A percentile compares a stretch with the other conserved stretches of the same genome.
These are phyloP conservation scores for Fusarium chlamydosporum DNA, from an alignment of 2,329 filamentous ascomycete genomes.

Conservation along the genomic window DNA sequence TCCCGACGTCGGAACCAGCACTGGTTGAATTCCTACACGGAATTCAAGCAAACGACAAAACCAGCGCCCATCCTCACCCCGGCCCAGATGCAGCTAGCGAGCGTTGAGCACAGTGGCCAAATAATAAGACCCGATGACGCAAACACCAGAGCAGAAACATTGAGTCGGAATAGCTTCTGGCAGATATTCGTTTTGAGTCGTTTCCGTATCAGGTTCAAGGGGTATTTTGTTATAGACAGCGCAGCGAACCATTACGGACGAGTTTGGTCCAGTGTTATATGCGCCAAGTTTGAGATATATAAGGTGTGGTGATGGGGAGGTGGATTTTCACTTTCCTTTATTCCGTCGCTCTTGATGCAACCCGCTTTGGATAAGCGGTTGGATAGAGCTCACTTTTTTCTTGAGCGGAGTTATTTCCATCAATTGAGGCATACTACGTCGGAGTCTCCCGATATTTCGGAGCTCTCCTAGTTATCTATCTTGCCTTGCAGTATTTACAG, in stretches of 20 bases:
- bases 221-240: conserved; percentile 37
- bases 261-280: conserved; percentile 21
- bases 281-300: conserved; percentile 28
- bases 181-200: conserved; percentile 28
- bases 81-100: conserved; percentile 22
- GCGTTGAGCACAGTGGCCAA: conserved; percentile 7
- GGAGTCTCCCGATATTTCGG: conserved; percentile 35
- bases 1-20: conserved; percentile 46
- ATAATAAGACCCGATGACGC: conserved; percentile 26
- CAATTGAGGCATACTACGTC: conserved; percentile 45
- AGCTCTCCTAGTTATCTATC: conserved; percentile 13
- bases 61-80: conserved; percentile 6
- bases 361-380: conserved; percentile 35
- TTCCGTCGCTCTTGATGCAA: conserved; percentile 36
- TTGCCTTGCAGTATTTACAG: conserved; percentile 18
- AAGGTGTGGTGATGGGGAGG: conserved; percentile 34
- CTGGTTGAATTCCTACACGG: conserved; percentile 43
- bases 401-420: conserved; percentile 44
- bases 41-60: conserved; percentile 24
- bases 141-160: conserved; percentile 20
- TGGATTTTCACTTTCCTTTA: conserved; percentile 44
- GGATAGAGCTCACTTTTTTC: conserved; percentile 38
- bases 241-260: conserved; percentile 14
- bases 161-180: conserved; percentile 24
- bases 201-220: conserved; percentile 19